These are phyloP conservation scores for Globisporangium yorkense DNA, from an alignment of 352 stramenopile species.

Conservation along the genomic window DNA sequence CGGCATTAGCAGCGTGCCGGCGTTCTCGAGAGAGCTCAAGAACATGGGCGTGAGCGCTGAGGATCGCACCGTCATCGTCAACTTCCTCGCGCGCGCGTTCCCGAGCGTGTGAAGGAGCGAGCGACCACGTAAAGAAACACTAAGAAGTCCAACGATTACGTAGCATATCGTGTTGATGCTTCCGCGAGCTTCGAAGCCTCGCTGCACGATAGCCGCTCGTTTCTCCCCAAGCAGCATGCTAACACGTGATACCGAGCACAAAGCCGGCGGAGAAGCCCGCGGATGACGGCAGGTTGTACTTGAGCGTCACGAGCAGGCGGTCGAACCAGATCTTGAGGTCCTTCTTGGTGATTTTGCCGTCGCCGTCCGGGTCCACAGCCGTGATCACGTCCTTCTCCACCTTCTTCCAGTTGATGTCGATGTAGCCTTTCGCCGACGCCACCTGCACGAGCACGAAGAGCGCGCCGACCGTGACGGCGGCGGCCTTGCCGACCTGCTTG, in stretches of 20 bases:
- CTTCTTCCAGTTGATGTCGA: conserved; percentile 89
- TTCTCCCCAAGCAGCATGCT: conserved; percentile 7
- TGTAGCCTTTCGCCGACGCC: conserved; percentile 80
- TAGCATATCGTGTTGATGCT: not conserved
- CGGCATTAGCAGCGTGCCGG: conserved; percentile 72
- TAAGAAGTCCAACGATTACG: too few species aligned
- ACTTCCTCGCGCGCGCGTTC: conserved; percentile 72
- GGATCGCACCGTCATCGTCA: conserved; percentile 69
- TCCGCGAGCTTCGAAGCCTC: not conserved
- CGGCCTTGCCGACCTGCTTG: conserved; percentile 77
- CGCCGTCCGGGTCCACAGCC: conserved; percentile 75
- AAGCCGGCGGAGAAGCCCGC: conserved; percentile 74
- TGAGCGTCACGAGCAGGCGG: conserved; percentile 61
- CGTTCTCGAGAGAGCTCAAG: conserved; percentile 79
- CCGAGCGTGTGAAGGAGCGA: conserved; percentile 34
- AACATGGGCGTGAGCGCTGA: conserved; percentile 64
- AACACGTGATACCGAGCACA: conserved; percentile 61
- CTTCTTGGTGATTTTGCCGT: conserved; percentile 80
- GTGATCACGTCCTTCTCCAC: conserved; percentile 82
- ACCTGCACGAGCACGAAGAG: conserved; percentile 74
- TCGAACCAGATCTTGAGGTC: conserved; percentile 78
- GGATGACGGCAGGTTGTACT: conserved; percentile 82
- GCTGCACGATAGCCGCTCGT: not conserved
- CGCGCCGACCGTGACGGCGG: conserved; percentile 64
- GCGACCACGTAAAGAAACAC: not conserved